Conservation (phyloP, 2,329 filamentous ascomycete species). For the Blumeriella jaapii region DNA sequence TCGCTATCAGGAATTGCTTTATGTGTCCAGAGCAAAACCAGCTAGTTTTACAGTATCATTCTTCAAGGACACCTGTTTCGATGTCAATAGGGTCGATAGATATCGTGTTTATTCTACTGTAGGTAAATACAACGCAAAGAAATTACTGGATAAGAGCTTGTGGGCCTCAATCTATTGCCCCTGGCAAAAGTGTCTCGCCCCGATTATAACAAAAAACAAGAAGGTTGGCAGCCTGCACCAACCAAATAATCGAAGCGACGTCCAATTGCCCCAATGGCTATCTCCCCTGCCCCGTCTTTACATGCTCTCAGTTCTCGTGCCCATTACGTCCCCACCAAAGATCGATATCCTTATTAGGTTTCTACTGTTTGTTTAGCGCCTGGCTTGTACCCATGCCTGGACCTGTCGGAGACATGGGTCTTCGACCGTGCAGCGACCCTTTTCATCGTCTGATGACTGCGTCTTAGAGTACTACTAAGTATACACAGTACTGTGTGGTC, state of each 20-base stretch:
- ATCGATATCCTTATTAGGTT: too few relatives aligned
- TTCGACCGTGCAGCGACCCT: slow-evolving; percentile 51
- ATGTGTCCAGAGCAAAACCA: slow-evolving; percentile 61
- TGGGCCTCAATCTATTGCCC: slow-evolving; percentile 6
- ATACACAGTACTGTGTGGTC: slow-evolving; percentile 50
- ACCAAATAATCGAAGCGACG: too few relatives aligned
- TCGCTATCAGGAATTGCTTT: slow-evolving; percentile 72
- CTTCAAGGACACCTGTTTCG: not conserved
- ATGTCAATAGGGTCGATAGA: slow-evolving; percentile 2
- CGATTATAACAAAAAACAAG: too few relatives aligned
- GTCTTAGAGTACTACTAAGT: slow-evolving; percentile 46
- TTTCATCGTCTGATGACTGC: slow-evolving; percentile 38
- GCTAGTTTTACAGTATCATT: slow-evolving; percentile 4
- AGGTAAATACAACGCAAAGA: not conserved
- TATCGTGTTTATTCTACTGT: not conserved
- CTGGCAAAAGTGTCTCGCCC: slow-evolving; percentile 11
- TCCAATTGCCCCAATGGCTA: too few relatives aligned
- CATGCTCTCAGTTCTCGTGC: slow-evolving; percentile 3
- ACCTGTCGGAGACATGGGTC: slow-evolving; percentile 47
- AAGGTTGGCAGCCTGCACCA: too few relatives aligned
- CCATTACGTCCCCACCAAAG: not conserved
- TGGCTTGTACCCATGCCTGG: slow-evolving; percentile 44
- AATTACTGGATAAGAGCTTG: not conserved
- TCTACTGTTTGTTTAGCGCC: slow-evolving; percentile 18
- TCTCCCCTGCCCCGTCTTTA: too few relatives aligned